phyloP scores from a whole-genome alignment of 495 filamentous ascomycete species.

The Aspergillus indologenus region DNA sequence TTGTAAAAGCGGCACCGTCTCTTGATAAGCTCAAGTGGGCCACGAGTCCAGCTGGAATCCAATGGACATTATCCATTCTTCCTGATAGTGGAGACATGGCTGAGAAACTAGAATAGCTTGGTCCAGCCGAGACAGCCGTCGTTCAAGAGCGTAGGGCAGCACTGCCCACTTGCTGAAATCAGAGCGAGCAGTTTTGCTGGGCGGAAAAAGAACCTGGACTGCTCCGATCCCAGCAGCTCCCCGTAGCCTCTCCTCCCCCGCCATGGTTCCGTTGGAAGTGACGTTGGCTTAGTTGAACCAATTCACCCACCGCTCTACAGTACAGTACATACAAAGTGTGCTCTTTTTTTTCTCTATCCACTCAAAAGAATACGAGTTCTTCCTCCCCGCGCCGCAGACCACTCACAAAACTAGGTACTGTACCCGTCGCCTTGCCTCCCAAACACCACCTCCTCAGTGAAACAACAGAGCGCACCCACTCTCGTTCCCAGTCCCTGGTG shows the following conservation, averaged over 20 bases:
- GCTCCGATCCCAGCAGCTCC: slow-evolving; percentile 8
- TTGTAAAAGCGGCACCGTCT: not conserved
- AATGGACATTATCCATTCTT: not conserved
- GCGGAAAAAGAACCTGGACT: slow-evolving; percentile 1
- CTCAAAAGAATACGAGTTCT: not conserved
- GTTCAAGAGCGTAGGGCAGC: not conserved
- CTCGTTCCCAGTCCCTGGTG: not conserved
- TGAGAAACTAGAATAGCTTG: not conserved
- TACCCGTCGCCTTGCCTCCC: too few relatives aligned
- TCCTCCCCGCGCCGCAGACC: not conserved
- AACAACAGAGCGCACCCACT: not conserved
- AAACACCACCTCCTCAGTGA: not conserved
- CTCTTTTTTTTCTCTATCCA: not conserved
- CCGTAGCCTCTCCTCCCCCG: slow-evolving; percentile 7
- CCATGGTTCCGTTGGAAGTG: slow-evolving; percentile 15
- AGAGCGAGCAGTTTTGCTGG: not conserved
- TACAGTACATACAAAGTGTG: not conserved
- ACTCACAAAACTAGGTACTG: not conserved
- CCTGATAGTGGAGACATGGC: not conserved
- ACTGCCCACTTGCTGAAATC: not conserved
- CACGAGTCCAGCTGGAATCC: not conserved
- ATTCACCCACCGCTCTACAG: not conserved
- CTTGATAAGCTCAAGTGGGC: not conserved
- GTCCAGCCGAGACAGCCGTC: not conserved
- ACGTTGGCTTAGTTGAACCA: slow-evolving; percentile 11